Evolutionary conservation across 2,329 filamentous ascomycete genomes (phyloP), one percentile per base, ranked within the genome.

Genomic region (Monilinia polystroma): DNA sequence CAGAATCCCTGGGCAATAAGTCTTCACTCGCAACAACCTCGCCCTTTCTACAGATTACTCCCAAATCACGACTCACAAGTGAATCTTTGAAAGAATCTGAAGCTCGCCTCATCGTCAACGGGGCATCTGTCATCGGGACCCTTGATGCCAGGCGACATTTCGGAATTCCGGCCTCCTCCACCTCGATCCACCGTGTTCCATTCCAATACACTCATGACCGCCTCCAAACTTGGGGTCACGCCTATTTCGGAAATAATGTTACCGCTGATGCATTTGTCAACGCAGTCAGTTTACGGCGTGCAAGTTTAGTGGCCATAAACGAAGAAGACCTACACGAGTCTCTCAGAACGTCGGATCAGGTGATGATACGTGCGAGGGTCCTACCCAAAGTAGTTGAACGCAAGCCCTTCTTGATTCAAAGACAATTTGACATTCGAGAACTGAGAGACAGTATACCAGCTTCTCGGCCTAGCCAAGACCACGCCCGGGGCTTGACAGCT

Each of bases 371-470:
- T 20, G 82, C 81, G 2, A 76, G 79, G 18, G 77, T 85, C 11
- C 71, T 78, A 7, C 82, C 83, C 20, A 76, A 75, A 47, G 67
- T 65, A 4, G 74, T 77, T 5, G 78, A 80, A 2, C 76, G 79
- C 23, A 79, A 79, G 58, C 77, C 83, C 1, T 81, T 85, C 69
- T 70, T 82, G 0, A 77, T 87, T 23, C 79, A 81, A 69, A 79
- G 83, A 41, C 80, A 78, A 23, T 84, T 87, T 68, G 79, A 85
- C 68, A 75, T 85, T 18, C 77, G 81, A 35, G 77, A 80, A 68
- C 74, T 86, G 12, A 78, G 80, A 56, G 77, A 79, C 11, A 82
- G 80, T 0, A 76, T 74, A 14, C 70, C 84, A n/a, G 32, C n/a
- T 18, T n/a, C 47, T 35, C 53, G 23, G 20, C 35, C 47, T 6